Evolutionary conservation across 306 rosid genomes (phyloP).

Genomic region (Lotus japonicus): DNA sequence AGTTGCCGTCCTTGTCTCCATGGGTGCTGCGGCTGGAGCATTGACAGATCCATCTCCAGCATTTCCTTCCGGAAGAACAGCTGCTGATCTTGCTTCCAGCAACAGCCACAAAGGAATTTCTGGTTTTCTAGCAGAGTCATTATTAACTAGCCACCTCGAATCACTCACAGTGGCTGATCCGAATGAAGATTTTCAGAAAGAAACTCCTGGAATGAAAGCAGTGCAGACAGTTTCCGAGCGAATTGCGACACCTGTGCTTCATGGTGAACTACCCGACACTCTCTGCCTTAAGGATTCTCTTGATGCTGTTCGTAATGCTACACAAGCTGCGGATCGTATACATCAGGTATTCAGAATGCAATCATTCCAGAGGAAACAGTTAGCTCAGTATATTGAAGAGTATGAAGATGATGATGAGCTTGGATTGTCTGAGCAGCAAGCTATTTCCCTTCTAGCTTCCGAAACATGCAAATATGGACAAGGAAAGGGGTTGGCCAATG

Average conservation of each 20-base stretch:
- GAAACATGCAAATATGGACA: conserved; percentile 44
- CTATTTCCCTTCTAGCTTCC: conserved; percentile 46
- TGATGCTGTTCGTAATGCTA: conserved; percentile 79
- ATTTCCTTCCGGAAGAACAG: conserved; percentile 47
- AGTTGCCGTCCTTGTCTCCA: conserved; percentile 61
- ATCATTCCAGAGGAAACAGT: conserved; percentile 65
- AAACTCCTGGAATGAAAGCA: conserved; percentile 31
- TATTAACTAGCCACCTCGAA: conserved; percentile 50
- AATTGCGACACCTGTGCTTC: conserved; percentile 43
- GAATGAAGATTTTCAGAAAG: conserved; percentile 33
- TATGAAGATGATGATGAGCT: conserved; percentile 30
- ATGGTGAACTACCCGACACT: conserved; percentile 42
- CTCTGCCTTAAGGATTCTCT: conserved; percentile 80
- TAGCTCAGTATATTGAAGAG: conserved; percentile 20
- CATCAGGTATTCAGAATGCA: conserved; percentile 65
- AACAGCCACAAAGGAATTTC: conserved; percentile 81
- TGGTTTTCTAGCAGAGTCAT: conserved; percentile 79
- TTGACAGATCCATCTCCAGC: conserved; percentile 76
- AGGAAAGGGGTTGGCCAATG: conserved; percentile 35
- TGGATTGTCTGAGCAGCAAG: conserved; percentile 48
- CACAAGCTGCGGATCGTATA: conserved; percentile 80
- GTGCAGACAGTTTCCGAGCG: conserved; percentile 64
- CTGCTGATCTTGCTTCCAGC: conserved; percentile 75
- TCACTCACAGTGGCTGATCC: conserved; percentile 50
- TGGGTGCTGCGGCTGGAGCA: conserved; percentile 61